Percentiles rank a stretch among this genome's conserved stretches.
These are phyloP conservation scores for Tolypocladium ovalisporum DNA, from an alignment of 2,329 filamentous ascomycete species.

Conservation along the genomic window DNA sequence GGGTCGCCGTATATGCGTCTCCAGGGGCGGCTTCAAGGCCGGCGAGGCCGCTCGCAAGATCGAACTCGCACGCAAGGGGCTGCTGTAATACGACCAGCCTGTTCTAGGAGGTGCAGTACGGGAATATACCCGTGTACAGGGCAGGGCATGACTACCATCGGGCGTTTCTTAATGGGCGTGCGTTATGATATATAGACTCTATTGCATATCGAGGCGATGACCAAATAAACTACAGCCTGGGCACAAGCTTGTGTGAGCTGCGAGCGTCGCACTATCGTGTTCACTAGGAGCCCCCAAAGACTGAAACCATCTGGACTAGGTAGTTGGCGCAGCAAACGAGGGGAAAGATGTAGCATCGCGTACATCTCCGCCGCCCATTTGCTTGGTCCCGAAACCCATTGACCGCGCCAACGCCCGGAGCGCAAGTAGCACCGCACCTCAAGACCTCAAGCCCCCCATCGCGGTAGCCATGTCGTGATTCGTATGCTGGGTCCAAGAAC, in stretches of 20 bases:
- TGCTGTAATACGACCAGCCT: constrained; percentile 37
- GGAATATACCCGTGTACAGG: not conserved
- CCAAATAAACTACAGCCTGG: not conserved
- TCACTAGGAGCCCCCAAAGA: not conserved
- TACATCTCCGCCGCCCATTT: not conserved
- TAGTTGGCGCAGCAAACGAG: not conserved
- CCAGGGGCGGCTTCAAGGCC: constrained; percentile 61
- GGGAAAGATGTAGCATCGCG: not conserved
- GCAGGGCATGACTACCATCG: not conserved
- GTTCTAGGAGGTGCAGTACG: too few species aligned
- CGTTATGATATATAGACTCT: not conserved
- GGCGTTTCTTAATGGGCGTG: not conserved
- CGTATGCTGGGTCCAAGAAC: not conserved
- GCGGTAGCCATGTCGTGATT: not conserved
- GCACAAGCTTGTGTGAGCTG: not conserved
- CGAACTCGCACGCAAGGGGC: constrained; percentile 67
- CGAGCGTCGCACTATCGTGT: not conserved
- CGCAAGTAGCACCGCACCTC: not conserved
- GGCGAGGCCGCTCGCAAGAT: constrained; percentile 67
- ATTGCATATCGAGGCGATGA: not conserved
- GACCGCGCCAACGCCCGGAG: not conserved
- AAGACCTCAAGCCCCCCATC: constrained; percentile 6
- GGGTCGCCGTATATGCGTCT: constrained; percentile 62
- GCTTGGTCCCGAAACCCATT: not conserved
- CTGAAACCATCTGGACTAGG: not conserved